phyloP scores from a whole-genome alignment of 2,329 filamentous ascomycete species.

The Alternaria sp. region DNA sequence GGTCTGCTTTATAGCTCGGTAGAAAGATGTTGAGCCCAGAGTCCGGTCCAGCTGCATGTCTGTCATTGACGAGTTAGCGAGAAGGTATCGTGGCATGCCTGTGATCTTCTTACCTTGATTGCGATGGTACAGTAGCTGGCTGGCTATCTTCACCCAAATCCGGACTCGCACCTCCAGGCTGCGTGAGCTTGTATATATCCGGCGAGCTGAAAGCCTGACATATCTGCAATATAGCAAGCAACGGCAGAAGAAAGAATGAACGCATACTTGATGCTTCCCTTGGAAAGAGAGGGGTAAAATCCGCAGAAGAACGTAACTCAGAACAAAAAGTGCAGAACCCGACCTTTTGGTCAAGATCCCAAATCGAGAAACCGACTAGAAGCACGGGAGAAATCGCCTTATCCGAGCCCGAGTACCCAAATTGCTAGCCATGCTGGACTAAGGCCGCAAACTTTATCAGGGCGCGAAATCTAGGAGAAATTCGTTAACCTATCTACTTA shows the following conservation, averaged over 20 bases:
- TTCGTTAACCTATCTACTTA: constrained; percentile 1
- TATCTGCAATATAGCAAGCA: constrained; percentile 5
- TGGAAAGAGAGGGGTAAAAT: neutral
- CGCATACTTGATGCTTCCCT: constrained; percentile 4
- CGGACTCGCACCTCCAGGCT: neutral
- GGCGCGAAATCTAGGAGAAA: neutral
- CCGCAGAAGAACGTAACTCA: neutral
- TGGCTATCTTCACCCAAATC: neutral
- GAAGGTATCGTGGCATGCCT: neutral
- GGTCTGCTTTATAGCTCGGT: constrained; percentile 5
- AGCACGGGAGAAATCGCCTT: constrained; percentile 2
- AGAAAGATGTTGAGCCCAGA: constrained; percentile 9
- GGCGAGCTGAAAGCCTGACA: constrained; percentile 11
- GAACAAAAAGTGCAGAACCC: neutral
- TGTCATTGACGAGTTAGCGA: neutral
- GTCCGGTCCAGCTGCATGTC: constrained; percentile 4
- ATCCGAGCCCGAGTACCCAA: neutral
- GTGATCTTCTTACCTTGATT: constrained; percentile 3
- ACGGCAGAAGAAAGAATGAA: constrained; percentile 2
- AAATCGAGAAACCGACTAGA: neutral
- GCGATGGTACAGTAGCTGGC: constrained; percentile 5
- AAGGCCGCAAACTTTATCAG: neutral
- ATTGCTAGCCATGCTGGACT: neutral
- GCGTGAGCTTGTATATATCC: constrained; percentile 8
- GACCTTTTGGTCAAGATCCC: constrained; percentile 6